Conservation (phyloP, 176 grass and related monocot genomes). For the Oryza rufipogon region DNA sequence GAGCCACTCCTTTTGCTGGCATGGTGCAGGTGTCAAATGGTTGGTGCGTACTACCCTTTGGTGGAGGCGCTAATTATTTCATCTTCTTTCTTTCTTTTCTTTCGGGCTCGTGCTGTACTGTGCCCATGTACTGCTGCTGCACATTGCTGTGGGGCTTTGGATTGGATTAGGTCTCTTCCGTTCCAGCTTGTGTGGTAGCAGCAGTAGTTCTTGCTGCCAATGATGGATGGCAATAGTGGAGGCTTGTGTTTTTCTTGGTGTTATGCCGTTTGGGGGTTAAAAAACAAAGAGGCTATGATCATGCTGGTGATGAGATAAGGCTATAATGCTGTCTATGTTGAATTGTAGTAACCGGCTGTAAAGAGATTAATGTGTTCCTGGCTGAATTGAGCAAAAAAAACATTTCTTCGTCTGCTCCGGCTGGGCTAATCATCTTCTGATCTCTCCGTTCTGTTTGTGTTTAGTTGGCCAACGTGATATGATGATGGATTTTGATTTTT, state of each 20-base stretch:
- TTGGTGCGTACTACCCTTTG: not conserved
- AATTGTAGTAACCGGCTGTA: not conserved
- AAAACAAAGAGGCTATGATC: not conserved
- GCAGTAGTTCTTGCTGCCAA: not conserved
- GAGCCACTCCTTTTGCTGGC: not conserved
- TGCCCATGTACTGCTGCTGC: not conserved
- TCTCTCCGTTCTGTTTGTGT: not conserved
- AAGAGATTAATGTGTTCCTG: not conserved
- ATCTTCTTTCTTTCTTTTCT: not conserved
- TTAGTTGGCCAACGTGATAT: too few species aligned
- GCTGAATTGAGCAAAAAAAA: not conserved
- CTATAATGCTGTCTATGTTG: not conserved
- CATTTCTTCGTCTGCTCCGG: not conserved
- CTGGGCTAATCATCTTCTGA: not conserved
- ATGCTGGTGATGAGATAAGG: not conserved
- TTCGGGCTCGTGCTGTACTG: not conserved
- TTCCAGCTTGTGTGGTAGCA: not conserved
- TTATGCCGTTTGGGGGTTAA: conserved; percentile 29
- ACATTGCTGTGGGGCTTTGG: not conserved
- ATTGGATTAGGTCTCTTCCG: not conserved
- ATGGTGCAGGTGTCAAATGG: not conserved
- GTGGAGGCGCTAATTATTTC: conserved; percentile 32
- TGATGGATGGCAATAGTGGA: conserved; percentile 23
- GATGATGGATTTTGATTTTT: too few species aligned
- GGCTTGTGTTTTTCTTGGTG: not conserved